These are phyloP conservation scores for Schwanniomyces vanrijiae DNA, from an alignment of 805 yeast species.

Conservation along the genomic window DNA sequence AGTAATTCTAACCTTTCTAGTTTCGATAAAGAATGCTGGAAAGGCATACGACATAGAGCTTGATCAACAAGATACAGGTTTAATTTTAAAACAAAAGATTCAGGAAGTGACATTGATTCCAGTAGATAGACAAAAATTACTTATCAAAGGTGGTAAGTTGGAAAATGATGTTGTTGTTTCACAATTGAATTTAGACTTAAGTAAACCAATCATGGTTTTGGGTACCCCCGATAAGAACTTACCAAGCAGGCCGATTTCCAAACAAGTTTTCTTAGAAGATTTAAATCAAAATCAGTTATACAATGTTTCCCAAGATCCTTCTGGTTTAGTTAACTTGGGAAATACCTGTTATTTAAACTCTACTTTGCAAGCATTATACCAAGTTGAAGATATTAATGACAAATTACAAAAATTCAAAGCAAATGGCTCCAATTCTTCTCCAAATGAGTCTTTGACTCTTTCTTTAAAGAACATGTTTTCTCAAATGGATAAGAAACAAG, in stretches of 20 bases:
- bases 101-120: conserved; percentile 78
- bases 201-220: conserved; percentile 77
- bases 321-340: conserved; percentile 69
- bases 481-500: conserved; percentile 45
- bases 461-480: conserved; percentile 46
- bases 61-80: conserved; percentile 56
- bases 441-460: conserved; percentile 19
- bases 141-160: conserved; percentile 87
- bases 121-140: conserved; percentile 84
- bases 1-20: conserved; percentile 9
- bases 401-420: conserved; percentile 21
- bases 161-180: conserved; percentile 63
- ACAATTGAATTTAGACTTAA: conserved; percentile 56
- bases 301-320: conserved; percentile 48
- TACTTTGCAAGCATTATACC: conserved; percentile 57
- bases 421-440: conserved; percentile 9
- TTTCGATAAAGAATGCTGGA: conserved; percentile 42
- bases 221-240: conserved; percentile 82
- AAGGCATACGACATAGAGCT: conserved; percentile 41
- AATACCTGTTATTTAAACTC: conserved; percentile 79
- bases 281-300: conserved; percentile 46
- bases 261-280: conserved; percentile 69
- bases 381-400: conserved; percentile 42
- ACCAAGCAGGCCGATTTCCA: conserved; percentile 50
- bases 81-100: conserved; percentile 65